A percentile compares a stretch with the other conserved stretches of the same genome.
These are phyloP conservation scores for Suhomyces bolitotheri DNA, from an alignment of 1,139 yeast genomes.

Conservation along the genomic window DNA sequence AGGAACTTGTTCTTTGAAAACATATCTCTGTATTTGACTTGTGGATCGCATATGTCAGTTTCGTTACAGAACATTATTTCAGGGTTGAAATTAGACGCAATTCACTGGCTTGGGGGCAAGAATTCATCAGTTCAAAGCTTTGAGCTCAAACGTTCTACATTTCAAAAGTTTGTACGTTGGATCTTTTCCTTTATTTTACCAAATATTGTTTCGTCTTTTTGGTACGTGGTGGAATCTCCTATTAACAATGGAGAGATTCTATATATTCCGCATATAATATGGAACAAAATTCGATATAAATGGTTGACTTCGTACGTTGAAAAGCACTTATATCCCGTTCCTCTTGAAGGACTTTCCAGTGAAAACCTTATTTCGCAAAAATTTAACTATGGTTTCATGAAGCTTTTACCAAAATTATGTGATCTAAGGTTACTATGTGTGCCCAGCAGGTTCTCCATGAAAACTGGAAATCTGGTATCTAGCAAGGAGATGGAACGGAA, in stretches of 20 bases:
- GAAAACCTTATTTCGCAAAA: conserved; percentile 10
- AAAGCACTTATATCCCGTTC: conserved; percentile 24
- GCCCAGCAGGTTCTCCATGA: conserved; percentile 40
- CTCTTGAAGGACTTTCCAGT: background rate
- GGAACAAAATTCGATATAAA: conserved; percentile 49
- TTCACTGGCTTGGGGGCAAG: conserved; percentile 49
- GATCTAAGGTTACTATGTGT: conserved; percentile 63
- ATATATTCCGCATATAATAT: conserved; percentile 60
- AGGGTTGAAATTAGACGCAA: conserved; percentile 37
- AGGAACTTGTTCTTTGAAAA: conserved; percentile 38
- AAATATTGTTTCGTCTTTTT: conserved; percentile 52
- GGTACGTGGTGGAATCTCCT: conserved; percentile 67
- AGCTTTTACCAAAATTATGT: conserved; percentile 55
- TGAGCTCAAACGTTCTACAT: conserved; percentile 28
- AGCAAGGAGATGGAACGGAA: conserved; percentile 10
- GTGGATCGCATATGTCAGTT: conserved; percentile 35
- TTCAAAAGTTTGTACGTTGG: conserved; percentile 57
- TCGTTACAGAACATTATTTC: conserved; percentile 25
- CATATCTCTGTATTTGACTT: conserved; percentile 40
- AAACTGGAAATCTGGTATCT: background rate
- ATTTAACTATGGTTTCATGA: conserved; percentile 35
- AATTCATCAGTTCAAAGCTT: conserved; percentile 38
- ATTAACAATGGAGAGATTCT: conserved; percentile 39
- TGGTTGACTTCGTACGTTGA: conserved; percentile 45
- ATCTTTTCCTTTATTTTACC: conserved; percentile 49